Evolutionary conservation across 2,329 filamentous ascomycete genomes (phyloP), one percentile per base, ranked within the genome.

Genomic region (Trichoderma cornu-damae): DNA sequence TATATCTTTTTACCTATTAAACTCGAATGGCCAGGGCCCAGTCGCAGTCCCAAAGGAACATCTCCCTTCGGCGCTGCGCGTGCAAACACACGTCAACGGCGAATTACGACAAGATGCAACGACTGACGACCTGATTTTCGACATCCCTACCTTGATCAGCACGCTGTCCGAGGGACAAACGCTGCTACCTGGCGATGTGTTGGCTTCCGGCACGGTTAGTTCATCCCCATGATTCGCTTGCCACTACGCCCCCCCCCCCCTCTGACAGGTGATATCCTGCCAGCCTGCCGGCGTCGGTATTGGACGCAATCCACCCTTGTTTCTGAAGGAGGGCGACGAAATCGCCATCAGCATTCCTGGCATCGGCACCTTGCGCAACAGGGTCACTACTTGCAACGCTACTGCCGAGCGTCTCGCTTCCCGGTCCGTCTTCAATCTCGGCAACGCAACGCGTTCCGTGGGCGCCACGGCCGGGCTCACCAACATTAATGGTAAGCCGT

Each of bases 51-150:
- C 52, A 2, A 55, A 47, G 12, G 52, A 55, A 16, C n/a, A n/a
- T 14, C 52, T 55, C 14, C 52, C 52, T 11, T 37, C 22, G 32
- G 42, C 38, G n/a, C 32, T 55, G 42, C 52, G 42, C 2, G 52
- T 55, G 16, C 52, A 55, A 7, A 55, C 52, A 12, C 42, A 47
- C 16, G 52, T 55, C 6, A 55, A 55, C 20, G 52, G 52, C 52
- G 52, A 55, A 32, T 28, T 55, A 12, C 52, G 52, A 11, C 52
- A 55, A n/a, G 52, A 55, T 8, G 52, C 42, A 11, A 47, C 52
- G 12, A 55, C 52, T 3, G 42, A 55, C 3, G 52, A 55, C 2
- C 12, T 55, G 8, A 55, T 55, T 30, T 55, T 55, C 12, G 52
- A 55, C 30, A 55, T 55, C 1, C 52, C 52, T n/a, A 46, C 52